Evolutionary conservation across 768 basidiomycete genomes (phyloP), one percentile per base, ranked within the genome.

Genomic region (Amanita muscaria): DNA sequence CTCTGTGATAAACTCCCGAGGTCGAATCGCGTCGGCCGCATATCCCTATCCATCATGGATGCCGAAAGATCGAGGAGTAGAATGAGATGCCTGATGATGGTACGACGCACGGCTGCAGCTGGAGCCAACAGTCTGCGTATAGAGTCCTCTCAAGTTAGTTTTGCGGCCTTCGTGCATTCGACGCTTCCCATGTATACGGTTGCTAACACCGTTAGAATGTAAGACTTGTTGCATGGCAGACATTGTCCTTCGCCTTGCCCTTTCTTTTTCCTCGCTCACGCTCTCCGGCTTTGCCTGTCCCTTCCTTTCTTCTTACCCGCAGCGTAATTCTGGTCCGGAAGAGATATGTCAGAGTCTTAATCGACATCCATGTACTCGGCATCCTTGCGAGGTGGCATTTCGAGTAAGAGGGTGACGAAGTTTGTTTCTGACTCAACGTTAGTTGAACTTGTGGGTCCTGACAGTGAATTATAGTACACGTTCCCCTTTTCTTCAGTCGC

Each of bases 101-200:
- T 88, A 10, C 96, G 77, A 21, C 96, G 83, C 43, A 98, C 83
- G 15, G 96, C 88, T 11, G 80, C 73, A 7, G 86, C 77, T n/a
- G 89, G 88, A 1, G 79, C 83, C 19, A 88, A 71, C 6, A 92
- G 66, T 56, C 88, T 90, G 48, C 7, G n/a, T n/a, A n/a, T 33
- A 32, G 15, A 41, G 19, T 29, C 36, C 39, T 18, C 14, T 29
- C 16, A 16, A 35, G 11, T 37, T 45, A 40, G 9, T 36, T 32
- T 43, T 42, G 40, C 30, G 10, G 31, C 43, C 44, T 31, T 31
- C 92, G 82, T 25, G 86, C 80, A 59, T 92, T 3, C 84, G n/a
- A 83, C 1, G 89, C 94, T 59, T 98, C 94, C 94, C 94, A 99
- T 23, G 91, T 87, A 53, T 94, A 93, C 4, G 81, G 76, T 77